A percentile compares a stretch with the other conserved stretches of the same genome.
These are phyloP conservation scores for Epichloe aotearoae DNA, from an alignment of 2,329 filamentous ascomycete genomes.

Conservation along the genomic window DNA sequence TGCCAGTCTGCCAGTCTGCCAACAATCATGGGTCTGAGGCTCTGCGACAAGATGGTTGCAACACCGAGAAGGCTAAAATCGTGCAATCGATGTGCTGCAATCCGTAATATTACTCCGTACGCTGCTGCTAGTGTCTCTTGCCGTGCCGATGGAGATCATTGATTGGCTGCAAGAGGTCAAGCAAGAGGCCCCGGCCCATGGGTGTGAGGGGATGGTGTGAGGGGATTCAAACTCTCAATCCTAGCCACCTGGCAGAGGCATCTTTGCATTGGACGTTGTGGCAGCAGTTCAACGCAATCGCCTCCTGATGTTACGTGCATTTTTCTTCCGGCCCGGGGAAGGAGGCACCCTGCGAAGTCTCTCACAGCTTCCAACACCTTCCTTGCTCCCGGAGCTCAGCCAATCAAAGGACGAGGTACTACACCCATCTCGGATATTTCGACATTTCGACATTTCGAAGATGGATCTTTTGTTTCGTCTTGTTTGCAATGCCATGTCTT, in stretches of 20 bases:
- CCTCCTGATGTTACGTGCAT: background rate
- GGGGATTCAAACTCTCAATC: background rate
- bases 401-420: background rate
- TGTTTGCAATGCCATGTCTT: background rate
- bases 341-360: background rate
- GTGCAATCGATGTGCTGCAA: background rate
- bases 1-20: too few species aligned
- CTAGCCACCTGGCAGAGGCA: background rate
- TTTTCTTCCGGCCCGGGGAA: background rate
- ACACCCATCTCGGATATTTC: too few species aligned
- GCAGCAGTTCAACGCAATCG: background rate
- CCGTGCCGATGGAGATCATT: background rate
- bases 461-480: background rate
- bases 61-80: constrained; percentile 2
- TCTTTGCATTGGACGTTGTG: background rate
- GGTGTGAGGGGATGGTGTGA: background rate
- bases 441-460: too few species aligned
- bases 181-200: background rate
- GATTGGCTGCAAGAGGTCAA: constrained; percentile 1
- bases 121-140: background rate
- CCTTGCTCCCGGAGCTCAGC: background rate
- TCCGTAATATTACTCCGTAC: too few species aligned
- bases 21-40: background rate
- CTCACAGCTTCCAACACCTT: background rate
- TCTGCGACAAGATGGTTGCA: background rate